A percentile compares a stretch with the other conserved stretches of the same genome.
phyloP scores from a whole-genome alignment of 78 protist genomes.

The Dictyostelium citrinum region DNA sequence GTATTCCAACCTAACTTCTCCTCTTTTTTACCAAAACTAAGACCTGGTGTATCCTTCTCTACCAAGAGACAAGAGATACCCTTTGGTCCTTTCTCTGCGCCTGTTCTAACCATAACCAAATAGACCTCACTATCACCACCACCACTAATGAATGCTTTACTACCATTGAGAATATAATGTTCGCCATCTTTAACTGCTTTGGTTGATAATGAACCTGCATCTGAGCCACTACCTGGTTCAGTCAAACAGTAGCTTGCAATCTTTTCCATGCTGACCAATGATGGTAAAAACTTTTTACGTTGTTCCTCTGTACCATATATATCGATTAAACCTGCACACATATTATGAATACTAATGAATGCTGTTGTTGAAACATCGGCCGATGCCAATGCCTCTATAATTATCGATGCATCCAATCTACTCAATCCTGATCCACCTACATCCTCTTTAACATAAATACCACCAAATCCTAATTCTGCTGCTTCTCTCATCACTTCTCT shows the following conservation, averaged over 20 bases:
- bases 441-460: constrained; percentile 85
- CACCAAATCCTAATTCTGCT: constrained; percentile 93
- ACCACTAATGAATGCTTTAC: constrained; percentile 95
- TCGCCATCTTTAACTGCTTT: constrained; percentile 86
- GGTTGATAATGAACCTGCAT: constrained; percentile 91
- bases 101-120: constrained; percentile 93
- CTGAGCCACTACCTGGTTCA: constrained; percentile 93
- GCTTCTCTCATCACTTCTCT: constrained; percentile 80
- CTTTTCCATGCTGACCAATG: constrained; percentile 52
- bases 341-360: constrained; percentile 91
- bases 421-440: constrained; percentile 88
- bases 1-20: constrained; percentile 90
- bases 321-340: constrained; percentile 94
- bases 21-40: constrained; percentile 90
- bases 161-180: constrained; percentile 89
- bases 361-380: constrained; percentile 93
- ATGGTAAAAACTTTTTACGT: constrained; percentile 80
- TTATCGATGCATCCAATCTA: constrained; percentile 87
- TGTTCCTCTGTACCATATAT: constrained; percentile 85
- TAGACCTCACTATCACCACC: constrained; percentile 91
- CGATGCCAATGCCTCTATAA: constrained; percentile 87
- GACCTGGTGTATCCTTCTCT: constrained; percentile 88
- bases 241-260: constrained; percentile 92
- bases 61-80: constrained; percentile 92
- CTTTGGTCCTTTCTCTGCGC: constrained; percentile 80